phyloP scores from a whole-genome alignment of 805 yeast genomes.

The Schwanniomyces polymorphus region DNA sequence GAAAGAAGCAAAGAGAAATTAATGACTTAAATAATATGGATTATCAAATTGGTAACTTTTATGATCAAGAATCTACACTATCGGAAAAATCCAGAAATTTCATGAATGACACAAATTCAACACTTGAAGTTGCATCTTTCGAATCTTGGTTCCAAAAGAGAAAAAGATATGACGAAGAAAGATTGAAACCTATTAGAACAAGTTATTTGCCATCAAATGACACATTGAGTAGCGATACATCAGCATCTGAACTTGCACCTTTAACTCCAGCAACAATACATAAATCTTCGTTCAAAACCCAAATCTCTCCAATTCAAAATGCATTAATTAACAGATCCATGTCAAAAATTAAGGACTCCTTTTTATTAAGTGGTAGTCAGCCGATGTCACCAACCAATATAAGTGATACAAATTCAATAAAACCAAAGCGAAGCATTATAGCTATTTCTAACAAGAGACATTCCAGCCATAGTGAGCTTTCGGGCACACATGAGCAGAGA shows the following conservation, averaged over 20 bases:
- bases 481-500: neutral
- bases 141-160: constrained; percentile 55
- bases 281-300: neutral
- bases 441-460: neutral
- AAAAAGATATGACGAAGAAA: constrained; percentile 39
- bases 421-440: constrained; percentile 8
- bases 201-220: constrained; percentile 33
- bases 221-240: constrained; percentile 12
- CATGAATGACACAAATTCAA: constrained; percentile 31
- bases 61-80: constrained; percentile 15
- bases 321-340: constrained; percentile 11
- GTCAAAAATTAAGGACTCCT: constrained; percentile 20
- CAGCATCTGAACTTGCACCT: neutral
- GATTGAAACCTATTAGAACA: constrained; percentile 13
- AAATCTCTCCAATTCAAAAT: neutral
- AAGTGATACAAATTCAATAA: neutral
- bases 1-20: constrained; percentile 13
- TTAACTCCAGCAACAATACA: neutral
- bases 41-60: constrained; percentile 32
- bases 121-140: constrained; percentile 48
- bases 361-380: constrained; percentile 21
- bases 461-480: neutral
- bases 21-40: constrained; percentile 23
- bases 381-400: constrained; percentile 16
- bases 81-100: constrained; percentile 4